Base-by-base conservation (phyloP, 1,284 basidiomycete species). In the Fomitopsis betulina region DNA sequence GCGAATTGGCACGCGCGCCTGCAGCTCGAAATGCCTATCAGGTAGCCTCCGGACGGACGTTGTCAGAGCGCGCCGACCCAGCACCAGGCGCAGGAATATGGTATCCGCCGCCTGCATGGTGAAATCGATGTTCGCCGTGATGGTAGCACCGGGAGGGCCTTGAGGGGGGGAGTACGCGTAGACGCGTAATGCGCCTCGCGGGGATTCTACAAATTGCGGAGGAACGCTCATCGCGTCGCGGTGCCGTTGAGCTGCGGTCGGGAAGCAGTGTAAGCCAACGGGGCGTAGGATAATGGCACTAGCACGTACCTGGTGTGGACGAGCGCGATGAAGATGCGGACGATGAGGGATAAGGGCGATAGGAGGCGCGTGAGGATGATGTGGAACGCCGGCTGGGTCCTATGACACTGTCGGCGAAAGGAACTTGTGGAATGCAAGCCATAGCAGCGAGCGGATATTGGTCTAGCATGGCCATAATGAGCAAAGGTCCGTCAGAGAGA, bases 31-130 rank as follows among this genome's bases (percentile, higher is more conserved):
- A 83, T 65, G 63, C 17, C 53, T 39, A 81, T 78, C 25, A 10
- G 53, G 25, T 15, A 59, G n/a, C 39, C 49, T 17, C 50, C 74
- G 74, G 15, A 89, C 84, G 5, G 76, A 77, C 0, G 89, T 90
- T 33, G 75, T 73, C 39, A 90, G 77, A 2, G 87, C 79, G 55
- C 78, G 80, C 61, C 75, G 70, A 42, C 85, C 88, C 62, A 91
- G 73, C 65, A 90, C 81, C 60, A 91, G 81, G 53, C 89, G 84
- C 50, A 90, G 79, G 62, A 76, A 82, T 35, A 85, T 79, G 9
- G 78, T 75, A 47, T 80, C 69, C 12, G 73, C 67, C 17, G 76
- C 72, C n/a, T 75, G 72, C 40, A 77, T 73, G 60, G 77, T 76
- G 72, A 87, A 86, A 54, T 82, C 76, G 56, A 89, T 82, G 58